Conservation (phyloP, 225 moss, liverwort and hornwort species). For the Rhytidiadelphus loreus region DNA sequence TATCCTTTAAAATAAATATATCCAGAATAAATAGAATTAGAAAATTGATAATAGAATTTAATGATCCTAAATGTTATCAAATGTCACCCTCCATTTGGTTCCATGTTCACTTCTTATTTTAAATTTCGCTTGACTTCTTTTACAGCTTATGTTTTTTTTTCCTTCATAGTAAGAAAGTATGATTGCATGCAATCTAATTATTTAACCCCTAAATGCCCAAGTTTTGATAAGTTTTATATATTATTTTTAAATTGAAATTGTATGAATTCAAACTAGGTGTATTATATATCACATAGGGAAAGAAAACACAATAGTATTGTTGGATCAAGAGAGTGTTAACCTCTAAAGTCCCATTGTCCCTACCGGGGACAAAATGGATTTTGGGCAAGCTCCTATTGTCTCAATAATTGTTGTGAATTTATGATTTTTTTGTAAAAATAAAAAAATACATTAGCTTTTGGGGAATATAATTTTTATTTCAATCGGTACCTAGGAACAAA, state of each 20-base stretch:
- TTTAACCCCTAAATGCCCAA: neutral
- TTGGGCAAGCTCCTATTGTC: fast-evolving
- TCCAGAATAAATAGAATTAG: neutral
- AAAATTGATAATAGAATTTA: neutral
- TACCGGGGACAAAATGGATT: no score
- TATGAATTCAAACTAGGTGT: neutral
- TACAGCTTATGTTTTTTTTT: neutral
- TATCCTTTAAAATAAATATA: neutral
- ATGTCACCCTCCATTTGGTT: neutral
- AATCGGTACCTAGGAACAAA: fast-evolving
- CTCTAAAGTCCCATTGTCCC: no score
- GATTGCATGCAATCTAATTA: neutral
- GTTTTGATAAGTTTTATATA: neutral
- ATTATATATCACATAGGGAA: fast-evolving
- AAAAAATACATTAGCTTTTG: no score
- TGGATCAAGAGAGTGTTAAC: neutral
- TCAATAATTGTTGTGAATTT: no score
- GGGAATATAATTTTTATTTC: no score
- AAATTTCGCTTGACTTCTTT: neutral
- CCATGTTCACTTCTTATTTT: neutral
- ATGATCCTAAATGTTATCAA: neutral
- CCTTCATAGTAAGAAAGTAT: fast-evolving
- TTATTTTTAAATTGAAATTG: neutral
- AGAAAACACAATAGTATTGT: neutral
- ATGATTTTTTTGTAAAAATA: no score